phyloP scores from a whole-genome alignment of 164 flowering plant species.

The Cinnamomum chago region DNA sequence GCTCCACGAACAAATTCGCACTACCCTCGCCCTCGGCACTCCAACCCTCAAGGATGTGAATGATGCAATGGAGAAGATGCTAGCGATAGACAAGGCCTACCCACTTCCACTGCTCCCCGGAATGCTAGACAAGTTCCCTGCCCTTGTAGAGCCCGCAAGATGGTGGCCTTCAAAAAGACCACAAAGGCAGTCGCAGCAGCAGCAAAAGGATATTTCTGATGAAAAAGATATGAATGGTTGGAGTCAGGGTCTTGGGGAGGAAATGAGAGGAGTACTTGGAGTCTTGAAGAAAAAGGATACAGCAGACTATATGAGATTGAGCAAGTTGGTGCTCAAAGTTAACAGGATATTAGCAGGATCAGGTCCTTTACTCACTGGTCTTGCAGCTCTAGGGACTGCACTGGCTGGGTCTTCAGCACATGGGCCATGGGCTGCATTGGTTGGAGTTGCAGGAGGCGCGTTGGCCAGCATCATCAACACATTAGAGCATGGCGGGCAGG shows the following conservation, averaged over 20 bases:
- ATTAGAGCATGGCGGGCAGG: slow-evolving; percentile 60
- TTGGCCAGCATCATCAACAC: slow-evolving; percentile 39
- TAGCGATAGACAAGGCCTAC: slow-evolving; percentile 50
- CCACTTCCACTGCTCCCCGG: slow-evolving; percentile 48
- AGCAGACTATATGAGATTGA: slow-evolving; percentile 37
- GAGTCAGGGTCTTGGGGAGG: slow-evolving; percentile 42
- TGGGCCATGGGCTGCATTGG: slow-evolving; percentile 14
- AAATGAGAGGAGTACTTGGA: slow-evolving; percentile 40
- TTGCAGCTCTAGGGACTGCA: slow-evolving; percentile 43
- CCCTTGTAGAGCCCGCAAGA: slow-evolving; percentile 34
- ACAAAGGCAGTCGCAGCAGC: not conserved
- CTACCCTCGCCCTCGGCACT: slow-evolving; percentile 20
- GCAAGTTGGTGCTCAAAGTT: slow-evolving; percentile 37
- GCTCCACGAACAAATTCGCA: slow-evolving; percentile 41
- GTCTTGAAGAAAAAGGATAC: slow-evolving; percentile 43
- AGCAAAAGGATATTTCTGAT: too few species aligned
- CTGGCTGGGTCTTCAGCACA: slow-evolving; percentile 25
- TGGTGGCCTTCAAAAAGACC: slow-evolving; percentile 29
- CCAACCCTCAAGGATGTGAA: slow-evolving; percentile 29
- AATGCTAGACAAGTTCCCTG: slow-evolving; percentile 53
- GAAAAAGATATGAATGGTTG: slow-evolving; percentile 26
- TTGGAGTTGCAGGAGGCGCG: too few species aligned
- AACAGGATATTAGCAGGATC: slow-evolving; percentile 40
- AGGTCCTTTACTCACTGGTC: slow-evolving; percentile 51
- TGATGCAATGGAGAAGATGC: slow-evolving; percentile 31